Base-by-base conservation (phyloP, 2,329 filamentous ascomycete genomes). In the Fusarium cyanostomum region DNA sequence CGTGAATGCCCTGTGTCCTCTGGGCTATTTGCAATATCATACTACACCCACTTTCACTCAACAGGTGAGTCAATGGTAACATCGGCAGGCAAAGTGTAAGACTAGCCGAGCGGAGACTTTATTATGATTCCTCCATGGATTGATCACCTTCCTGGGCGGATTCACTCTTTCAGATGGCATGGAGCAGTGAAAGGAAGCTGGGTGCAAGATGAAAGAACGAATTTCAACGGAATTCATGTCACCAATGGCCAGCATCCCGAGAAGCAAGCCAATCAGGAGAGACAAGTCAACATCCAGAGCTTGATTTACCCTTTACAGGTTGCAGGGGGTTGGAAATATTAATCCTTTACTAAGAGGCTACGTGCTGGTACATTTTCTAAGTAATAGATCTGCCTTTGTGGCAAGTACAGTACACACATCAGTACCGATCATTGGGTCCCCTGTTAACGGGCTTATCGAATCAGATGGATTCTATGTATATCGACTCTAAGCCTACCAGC, bases 181-280 rank as follows among this genome's bases (percentile, higher is more conserved):
- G 41, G 41, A 66, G 21, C n/a, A 21, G 6, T 4, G 4, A 21
- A 21, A 4, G 6, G 21, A 21, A 4, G 21, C 13, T 35, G 31
- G 43, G 41, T 37, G 39, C 49, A 65, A 44, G 52, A 48, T 58
- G 52, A 49, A 60, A 56, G 43, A 48, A 42, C 18, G 49, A 46
- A 46, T 56, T 55, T 52, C 57, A 67, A 56, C 61, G 56, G 41
- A 64, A 61, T 58, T 65, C 39, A 64, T 64, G 59, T 66, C 62
- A 60, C 59, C 57, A 30, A 53, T 46, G 49, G 62, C 44, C 30
- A 58, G 56, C 52, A 57, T 56, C 38, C 51, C 45, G 42, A 56
- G 39, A 51, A 43, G 33, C 31, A 61, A 54, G 35, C 66, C 57
- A 55, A 64, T 59, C 46, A 63, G 12, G 38, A n/a, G 28, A 13